phyloP scores from a whole-genome alignment of 176 grass and related monocot genomes.

The Ensete ventricosum region DNA sequence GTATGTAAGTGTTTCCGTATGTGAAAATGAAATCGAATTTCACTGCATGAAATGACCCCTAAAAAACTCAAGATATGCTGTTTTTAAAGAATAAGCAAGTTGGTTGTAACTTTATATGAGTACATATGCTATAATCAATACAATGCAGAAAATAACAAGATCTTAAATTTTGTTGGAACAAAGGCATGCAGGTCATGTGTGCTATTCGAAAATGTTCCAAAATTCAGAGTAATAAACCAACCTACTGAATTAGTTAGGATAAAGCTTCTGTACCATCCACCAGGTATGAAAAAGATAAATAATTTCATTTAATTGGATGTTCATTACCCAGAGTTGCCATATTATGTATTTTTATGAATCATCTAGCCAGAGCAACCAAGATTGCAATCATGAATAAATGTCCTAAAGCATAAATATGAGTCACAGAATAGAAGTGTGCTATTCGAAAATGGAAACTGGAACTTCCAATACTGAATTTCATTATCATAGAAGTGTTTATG shows the following conservation, averaged over 20 bases:
- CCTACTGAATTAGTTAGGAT: no score
- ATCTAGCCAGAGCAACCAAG: not conserved
- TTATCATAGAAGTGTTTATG: not conserved
- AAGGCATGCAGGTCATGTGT: not conserved
- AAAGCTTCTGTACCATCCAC: no score
- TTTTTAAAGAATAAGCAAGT: no score
- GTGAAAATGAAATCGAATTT: not conserved
- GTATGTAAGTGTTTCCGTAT: not conserved
- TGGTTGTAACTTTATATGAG: no score
- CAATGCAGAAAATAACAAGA: not conserved
- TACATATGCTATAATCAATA: no score
- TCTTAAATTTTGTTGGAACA: not conserved
- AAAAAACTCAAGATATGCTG: not conserved
- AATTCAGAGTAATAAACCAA: no score
- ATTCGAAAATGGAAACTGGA: not conserved
- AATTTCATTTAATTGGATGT: not conserved
- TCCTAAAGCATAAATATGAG: not conserved
- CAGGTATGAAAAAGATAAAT: not conserved
- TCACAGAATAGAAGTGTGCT: not conserved
- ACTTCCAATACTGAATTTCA: not conserved
- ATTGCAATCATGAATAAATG: not conserved
- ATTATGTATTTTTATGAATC: not conserved
- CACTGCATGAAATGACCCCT: not conserved
- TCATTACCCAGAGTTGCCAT: not conserved
- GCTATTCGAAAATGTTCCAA: no score